phyloP scores from a whole-genome alignment of 257 asterid species.

The Anisodus tanguticus region DNA sequence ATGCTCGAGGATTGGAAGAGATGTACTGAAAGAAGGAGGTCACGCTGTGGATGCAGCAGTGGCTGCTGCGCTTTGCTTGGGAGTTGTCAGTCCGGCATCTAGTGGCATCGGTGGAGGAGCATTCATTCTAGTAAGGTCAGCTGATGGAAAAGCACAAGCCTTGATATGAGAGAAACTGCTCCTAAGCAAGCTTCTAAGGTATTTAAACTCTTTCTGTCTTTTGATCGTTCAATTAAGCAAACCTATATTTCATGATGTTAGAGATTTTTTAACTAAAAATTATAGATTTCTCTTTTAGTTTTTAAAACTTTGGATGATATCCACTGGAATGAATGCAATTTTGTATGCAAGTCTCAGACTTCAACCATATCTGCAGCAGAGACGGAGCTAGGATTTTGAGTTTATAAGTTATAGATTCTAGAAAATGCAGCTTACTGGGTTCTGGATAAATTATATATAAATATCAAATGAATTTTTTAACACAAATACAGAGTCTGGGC shows the following conservation, averaged over 20 bases:
- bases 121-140: slow-evolving; percentile 57
- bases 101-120: slow-evolving; percentile 86
- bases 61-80: slow-evolving; percentile 70
- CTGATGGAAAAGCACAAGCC: slow-evolving; percentile 48
- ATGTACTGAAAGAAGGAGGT: slow-evolving; percentile 58
- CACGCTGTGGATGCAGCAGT: slow-evolving; percentile 78
- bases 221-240: too few relatives aligned
- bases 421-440: too few relatives aligned
- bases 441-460: too few relatives aligned
- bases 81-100: slow-evolving; percentile 70
- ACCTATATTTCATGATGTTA: too few relatives aligned
- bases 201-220: not conserved
- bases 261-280: too few relatives aligned
- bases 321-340: not conserved
- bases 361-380: not conserved
- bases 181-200: slow-evolving; percentile 60
- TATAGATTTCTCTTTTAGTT: not conserved
- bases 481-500: too few relatives aligned
- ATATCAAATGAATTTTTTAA: too few relatives aligned
- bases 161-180: slow-evolving; percentile 74
- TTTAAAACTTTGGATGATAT: not conserved
- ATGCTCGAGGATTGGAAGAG: slow-evolving; percentile 66
- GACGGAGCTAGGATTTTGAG: too few relatives aligned
- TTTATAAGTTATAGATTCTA: too few relatives aligned
- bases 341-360: not conserved